A percentile compares a stretch with the other conserved stretches of the same genome.
phyloP scores from a whole-genome alignment of 352 stramenopile species.

The Detonula confervacea region DNA sequence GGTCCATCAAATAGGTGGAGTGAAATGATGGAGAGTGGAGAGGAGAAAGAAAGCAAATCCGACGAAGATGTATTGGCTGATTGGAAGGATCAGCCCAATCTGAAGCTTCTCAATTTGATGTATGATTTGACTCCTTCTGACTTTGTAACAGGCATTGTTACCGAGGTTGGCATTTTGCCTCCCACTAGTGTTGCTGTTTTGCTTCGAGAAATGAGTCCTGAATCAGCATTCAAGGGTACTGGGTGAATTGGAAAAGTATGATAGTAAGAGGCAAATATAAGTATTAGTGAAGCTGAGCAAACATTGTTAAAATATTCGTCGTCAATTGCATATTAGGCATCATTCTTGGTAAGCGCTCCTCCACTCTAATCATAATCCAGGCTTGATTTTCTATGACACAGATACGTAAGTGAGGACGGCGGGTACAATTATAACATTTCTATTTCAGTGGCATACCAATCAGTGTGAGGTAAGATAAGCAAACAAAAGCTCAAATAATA shows the following conservation, averaged over 20 bases:
- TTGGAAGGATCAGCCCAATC: conserved; percentile 64
- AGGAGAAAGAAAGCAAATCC: conserved; percentile 48
- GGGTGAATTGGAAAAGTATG: neutral
- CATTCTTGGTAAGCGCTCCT: too few relatives aligned
- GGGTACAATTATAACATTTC: too few relatives aligned
- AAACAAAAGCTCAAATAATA: too few relatives aligned
- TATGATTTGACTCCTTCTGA: conserved; percentile 95
- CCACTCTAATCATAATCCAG: too few relatives aligned
- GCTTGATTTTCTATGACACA: too few relatives aligned
- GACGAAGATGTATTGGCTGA: conserved; percentile 56
- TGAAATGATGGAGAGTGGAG: conserved; percentile 24
- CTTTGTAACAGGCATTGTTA: conserved; percentile 96
- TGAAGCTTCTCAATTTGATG: conserved; percentile 88
- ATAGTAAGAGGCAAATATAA: too few relatives aligned
- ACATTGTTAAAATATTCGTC: too few relatives aligned
- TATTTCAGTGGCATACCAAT: too few relatives aligned
- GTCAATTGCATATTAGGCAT: too few relatives aligned
- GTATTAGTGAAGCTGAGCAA: too few relatives aligned
- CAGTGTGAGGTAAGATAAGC: too few relatives aligned
- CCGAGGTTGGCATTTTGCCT: conserved; percentile 97
- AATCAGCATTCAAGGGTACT: conserved; percentile 22
- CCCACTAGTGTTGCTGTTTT: conserved; percentile 96
- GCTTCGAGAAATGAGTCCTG: conserved; percentile 91
- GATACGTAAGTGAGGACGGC: too few relatives aligned
- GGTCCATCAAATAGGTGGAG: conserved; percentile 48